Evolutionary conservation across 768 basidiomycete genomes (phyloP), one percentile per base, ranked within the genome.

Genomic region (Tricholoma matsutake): DNA sequence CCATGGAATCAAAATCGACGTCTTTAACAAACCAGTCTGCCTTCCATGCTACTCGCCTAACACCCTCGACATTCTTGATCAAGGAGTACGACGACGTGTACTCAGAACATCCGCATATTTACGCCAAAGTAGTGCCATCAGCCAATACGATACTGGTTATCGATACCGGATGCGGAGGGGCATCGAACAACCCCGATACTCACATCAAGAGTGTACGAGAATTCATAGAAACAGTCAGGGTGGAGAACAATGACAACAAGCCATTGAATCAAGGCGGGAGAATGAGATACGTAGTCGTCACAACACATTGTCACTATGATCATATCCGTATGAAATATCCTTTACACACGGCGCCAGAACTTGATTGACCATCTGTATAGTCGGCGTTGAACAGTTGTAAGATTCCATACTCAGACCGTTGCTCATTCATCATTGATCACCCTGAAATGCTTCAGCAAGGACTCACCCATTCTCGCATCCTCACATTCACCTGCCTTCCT

Each of bases 261-360:
- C 78, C 83, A 25, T 68, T 85, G 62, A 86, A 86, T 61, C 68
- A 70, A 45, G 71, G 66, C 2, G 77, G 78, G 9, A 66, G 61
- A 51, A 66, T 81, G 75, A 65, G 68, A 37, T 85, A 85, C 60
- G 65, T 83, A 37, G 76, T 85, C 8, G 79, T 81, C 20, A 71
- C 78, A 43, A 83, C 78, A 10, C 83, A 85, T 66, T 83, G 82
- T 60, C 84, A 85, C 62, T 84, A 83, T 63, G 84, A 85, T 63
- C 83, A 85, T 63, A 85, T 85, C 35, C 71, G 83, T 85, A 68
- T 56, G 83, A 75, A 43, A 47, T 45, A n/a, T 58, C 31, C 45
- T 43, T 20, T 28, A 41, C 28, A 43, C 32, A 37, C 45, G n/a
- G 22, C 1, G 10, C 56, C 35, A 39, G 10, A 3, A 6, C 14